Conservation (phyloP, 768 basidiomycete species). For the Termitomyces sp. region DNA sequence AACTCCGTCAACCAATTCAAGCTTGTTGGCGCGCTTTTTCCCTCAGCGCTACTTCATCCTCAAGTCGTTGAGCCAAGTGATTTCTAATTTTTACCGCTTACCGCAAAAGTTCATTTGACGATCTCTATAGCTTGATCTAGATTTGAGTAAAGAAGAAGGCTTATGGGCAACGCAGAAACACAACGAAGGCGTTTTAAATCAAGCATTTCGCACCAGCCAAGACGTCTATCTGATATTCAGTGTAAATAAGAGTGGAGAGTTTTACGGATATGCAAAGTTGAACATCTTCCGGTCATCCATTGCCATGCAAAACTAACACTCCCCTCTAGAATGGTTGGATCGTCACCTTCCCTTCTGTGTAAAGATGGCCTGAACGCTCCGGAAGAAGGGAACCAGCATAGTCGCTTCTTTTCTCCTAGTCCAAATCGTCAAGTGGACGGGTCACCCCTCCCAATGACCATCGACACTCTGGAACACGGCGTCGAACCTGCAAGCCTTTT, state of each 20-base stretch:
- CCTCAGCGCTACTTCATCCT: slow-evolving; percentile 91
- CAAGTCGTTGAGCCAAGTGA: slow-evolving; percentile 78
- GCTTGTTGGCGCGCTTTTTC: slow-evolving; percentile 69
- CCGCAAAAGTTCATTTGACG: not conserved
- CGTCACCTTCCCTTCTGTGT: slow-evolving; percentile 20
- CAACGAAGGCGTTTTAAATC: slow-evolving; percentile 87
- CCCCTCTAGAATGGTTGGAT: slow-evolving; percentile 61
- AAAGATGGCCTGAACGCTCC: not conserved
- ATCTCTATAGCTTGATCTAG: slow-evolving; percentile 58
- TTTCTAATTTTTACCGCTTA: slow-evolving; percentile 11
- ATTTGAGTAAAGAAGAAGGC: slow-evolving; percentile 72
- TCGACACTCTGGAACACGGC: not conserved
- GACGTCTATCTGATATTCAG: slow-evolving; percentile 90
- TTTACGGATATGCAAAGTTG: slow-evolving; percentile 87
- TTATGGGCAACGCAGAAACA: slow-evolving; percentile 92
- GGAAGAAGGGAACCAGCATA: not conserved
- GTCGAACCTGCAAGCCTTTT: not conserved
- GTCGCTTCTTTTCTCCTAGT: slow-evolving; percentile 29
- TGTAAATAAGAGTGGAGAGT: slow-evolving; percentile 92
- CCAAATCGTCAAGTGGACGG: slow-evolving; percentile 32
- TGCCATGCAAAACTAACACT: not conserved
- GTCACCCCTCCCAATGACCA: slow-evolving; percentile 32
- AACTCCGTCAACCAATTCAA: slow-evolving; percentile 78
- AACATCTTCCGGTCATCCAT: slow-evolving; percentile 7
- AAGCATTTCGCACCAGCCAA: slow-evolving; percentile 85